A percentile compares a stretch with the other conserved stretches of the same genome.
Evolutionary conservation across 306 rosid species (phyloP).

Genomic region (Ziziphus jujuba): DNA sequence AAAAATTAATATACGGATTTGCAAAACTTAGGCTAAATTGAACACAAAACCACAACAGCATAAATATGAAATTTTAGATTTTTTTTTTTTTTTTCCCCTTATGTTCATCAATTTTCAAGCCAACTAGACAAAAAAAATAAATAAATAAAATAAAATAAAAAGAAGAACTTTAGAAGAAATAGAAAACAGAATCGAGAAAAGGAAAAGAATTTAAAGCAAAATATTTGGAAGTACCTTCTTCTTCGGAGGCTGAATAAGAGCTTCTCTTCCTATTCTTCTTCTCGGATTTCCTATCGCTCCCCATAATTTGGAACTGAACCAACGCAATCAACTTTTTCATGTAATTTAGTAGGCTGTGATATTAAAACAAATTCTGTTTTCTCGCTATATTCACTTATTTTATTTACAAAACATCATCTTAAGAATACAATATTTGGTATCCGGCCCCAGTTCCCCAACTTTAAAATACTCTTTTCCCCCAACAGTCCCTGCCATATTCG

Average conservation of each 20-base stretch:
- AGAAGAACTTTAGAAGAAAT: no score
- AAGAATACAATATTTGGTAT: no score
- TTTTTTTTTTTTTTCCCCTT: background rate
- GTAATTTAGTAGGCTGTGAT: background rate
- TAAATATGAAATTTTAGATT: background rate
- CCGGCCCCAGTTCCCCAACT: background rate
- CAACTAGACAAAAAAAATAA: background rate
- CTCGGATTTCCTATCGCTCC: constrained; percentile 74
- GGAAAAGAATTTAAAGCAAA: background rate
- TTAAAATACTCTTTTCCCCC: no score
- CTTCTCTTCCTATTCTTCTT: constrained; percentile 47
- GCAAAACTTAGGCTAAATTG: background rate
- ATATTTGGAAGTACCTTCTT: constrained; percentile 43
- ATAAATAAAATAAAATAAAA: no score
- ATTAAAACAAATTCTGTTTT: background rate
- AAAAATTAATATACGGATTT: background rate
- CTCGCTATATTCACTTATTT: no score
- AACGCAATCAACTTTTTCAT: background rate
- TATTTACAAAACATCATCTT: no score
- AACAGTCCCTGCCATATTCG: no score
- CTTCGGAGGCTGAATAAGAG: no score
- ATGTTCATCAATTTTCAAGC: background rate
- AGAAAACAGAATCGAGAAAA: background rate
- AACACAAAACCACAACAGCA: background rate
- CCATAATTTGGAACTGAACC: constrained; percentile 43